phyloP scores from a whole-genome alignment of 1,139 yeast genomes.

The Zhuliangozyma blackwelliae region DNA sequence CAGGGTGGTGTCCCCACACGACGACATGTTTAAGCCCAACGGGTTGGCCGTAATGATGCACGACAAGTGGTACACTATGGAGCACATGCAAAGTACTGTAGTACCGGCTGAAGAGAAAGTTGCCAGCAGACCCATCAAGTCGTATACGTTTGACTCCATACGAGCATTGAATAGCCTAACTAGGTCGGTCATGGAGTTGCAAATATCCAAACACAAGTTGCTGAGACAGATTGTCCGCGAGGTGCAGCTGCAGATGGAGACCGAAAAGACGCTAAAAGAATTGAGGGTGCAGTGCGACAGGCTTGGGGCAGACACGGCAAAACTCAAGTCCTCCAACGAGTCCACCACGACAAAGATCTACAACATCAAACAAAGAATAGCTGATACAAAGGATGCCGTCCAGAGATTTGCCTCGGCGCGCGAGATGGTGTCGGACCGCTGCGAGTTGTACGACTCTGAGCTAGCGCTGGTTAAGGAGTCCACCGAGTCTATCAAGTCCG shows the following conservation, averaged over 20 bases:
- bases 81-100: constrained; percentile 6
- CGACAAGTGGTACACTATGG: constrained; percentile 19
- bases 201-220: constrained; percentile 15
- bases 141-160: constrained; percentile 35
- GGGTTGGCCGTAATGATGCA: constrained; percentile 23
- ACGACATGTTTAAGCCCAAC: constrained; percentile 20
- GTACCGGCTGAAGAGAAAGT: constrained; percentile 1
- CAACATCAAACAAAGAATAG: constrained; percentile 20
- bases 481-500: constrained; percentile 19
- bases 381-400: constrained; percentile 16
- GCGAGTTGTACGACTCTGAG: constrained; percentile 27
- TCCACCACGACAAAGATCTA: constrained; percentile 23
- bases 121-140: constrained; percentile 7
- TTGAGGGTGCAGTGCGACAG: constrained; percentile 8
- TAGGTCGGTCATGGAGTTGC: constrained; percentile 29
- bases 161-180: constrained; percentile 29
- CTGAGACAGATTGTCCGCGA: constrained; percentile 11
- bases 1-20: constrained; percentile 13
- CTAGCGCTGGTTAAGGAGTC: constrained; percentile 25
- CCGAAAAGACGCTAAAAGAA: constrained; percentile 6
- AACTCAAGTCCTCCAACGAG: constrained; percentile 24
- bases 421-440: constrained; percentile 18
- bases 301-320: constrained; percentile 16
- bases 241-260: background rate
- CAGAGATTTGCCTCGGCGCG: constrained; percentile 15